Base-by-base conservation (phyloP, 192 early-diverging fungal species). In the Podila horticola region DNA sequence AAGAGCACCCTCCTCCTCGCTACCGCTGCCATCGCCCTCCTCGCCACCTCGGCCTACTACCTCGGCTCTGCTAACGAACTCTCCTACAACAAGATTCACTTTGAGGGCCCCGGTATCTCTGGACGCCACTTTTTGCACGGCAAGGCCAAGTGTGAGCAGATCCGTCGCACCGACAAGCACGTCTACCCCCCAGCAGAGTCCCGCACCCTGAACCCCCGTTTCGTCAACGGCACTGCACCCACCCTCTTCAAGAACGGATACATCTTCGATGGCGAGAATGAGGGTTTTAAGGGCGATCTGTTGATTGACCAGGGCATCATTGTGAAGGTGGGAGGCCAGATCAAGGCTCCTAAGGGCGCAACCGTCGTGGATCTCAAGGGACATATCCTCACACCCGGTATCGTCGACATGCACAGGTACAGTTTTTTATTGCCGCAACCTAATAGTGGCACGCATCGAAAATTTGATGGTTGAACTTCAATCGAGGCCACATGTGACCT, bases 371-470 rank as follows among this genome's bases (percentile, higher is more conserved):
- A 95, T 72, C 87, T 91, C 49, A 83, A 89, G 41, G 90, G 90
- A 6, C 86, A 89, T 48, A 84, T 86, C 52, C 79, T 95, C n/a
- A 92, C 93, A 11, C 94, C 94, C 20, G 94, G 94, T 55, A 85
- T 95, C 48, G 89, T 95, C 4, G 94, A 94, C 69, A 91, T 91
- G 92, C 86, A 91, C 83, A 85, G 84, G 84, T 85, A 77, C 34
- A 65, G 34, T 45, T 17, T 1, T 45, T 1, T 45, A 38, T 8
- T 45, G 15, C 11, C 41, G 13, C 9, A 10, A 6, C 11, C 34
- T 0, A 36, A 45, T 38, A 10, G 1, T 45, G 15, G 41, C 41
- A 13, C 41, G 41, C 12, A n/a, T n/a, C n/a, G n/a, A n/a, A n/a
- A 13, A 45, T 12, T 17, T 0, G 41, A 45, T 45, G 11, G 3